Conservation (phyloP, 768 basidiomycete species). For the Boletus subparvulus region DNA sequence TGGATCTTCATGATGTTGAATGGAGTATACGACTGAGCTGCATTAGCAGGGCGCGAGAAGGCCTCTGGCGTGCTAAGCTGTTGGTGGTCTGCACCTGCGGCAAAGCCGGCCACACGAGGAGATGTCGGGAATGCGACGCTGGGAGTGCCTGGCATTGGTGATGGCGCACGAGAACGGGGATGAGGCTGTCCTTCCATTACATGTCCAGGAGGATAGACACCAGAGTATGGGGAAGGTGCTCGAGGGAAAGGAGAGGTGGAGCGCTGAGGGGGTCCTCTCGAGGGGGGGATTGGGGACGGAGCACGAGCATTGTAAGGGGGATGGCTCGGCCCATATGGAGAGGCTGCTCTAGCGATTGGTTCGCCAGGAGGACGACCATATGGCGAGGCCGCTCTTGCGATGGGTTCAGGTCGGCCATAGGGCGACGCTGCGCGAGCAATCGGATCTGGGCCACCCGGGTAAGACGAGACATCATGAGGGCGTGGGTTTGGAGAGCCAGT, state of each 20-base stretch:
- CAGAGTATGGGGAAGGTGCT: conserved; percentile 30
- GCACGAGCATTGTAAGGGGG: conserved; percentile 28
- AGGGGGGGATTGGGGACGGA: conserved; percentile 32
- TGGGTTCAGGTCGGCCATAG: conserved; percentile 37
- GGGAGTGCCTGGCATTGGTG: conserved; percentile 51
- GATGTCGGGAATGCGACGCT: conserved; percentile 27
- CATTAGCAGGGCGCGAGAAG: conserved; percentile 72
- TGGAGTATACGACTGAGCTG: conserved; percentile 61
- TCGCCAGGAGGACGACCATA: conserved; percentile 38
- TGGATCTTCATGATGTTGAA: conserved; percentile 72
- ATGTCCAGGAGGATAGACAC: conserved; percentile 58
- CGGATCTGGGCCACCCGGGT: conserved; percentile 39
- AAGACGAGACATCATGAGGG: conserved; percentile 43
- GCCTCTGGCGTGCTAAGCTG: conserved; percentile 66
- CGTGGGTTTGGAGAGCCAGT: conserved; percentile 49
- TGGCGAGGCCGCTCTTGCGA: conserved; percentile 34
- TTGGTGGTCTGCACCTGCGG: conserved; percentile 24
- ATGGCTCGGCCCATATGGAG: conserved; percentile 29
- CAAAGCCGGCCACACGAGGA: conserved; percentile 27
- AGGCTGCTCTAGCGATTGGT: conserved; percentile 40
- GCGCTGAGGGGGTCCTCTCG: conserved; percentile 18
- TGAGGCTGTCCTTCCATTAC: conserved; percentile 55
- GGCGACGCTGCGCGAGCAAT: conserved; percentile 34
- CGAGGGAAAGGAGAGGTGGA: conserved; percentile 34
- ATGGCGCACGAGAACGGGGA: conserved; percentile 44